These are phyloP conservation scores for Stagonosporopsis tanaceti DNA, from an alignment of 2,329 filamentous ascomycete species.

Conservation along the genomic window DNA sequence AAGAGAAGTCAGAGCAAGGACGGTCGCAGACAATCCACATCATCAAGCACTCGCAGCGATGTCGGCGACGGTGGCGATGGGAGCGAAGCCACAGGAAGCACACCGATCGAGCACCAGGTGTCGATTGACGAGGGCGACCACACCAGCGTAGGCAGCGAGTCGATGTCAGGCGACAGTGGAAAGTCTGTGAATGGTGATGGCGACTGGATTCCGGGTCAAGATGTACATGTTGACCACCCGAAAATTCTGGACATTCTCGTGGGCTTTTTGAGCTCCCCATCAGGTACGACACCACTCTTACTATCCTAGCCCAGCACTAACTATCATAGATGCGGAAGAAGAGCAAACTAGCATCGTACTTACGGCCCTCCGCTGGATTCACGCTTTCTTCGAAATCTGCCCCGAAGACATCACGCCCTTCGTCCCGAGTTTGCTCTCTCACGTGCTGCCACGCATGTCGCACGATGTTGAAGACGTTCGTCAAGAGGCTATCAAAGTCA, in stretches of 20 bases:
- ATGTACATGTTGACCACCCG: conserved; percentile 92
- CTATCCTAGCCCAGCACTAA: conserved; percentile 21
- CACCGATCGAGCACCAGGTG: conserved; percentile 50
- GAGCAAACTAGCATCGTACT: conserved; percentile 75
- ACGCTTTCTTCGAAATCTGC: conserved; percentile 95
- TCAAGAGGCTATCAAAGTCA: conserved; percentile 86
- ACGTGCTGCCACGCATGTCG: conserved; percentile 92
- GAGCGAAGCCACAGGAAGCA: conserved; percentile 67
- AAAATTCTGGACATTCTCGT: conserved; percentile 92
- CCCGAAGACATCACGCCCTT: conserved; percentile 96
- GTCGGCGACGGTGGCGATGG: conserved; percentile 15
- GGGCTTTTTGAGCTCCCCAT: conserved; percentile 82
- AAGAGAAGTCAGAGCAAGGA: conserved; percentile 72
- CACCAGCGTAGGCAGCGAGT: conserved; percentile 49
- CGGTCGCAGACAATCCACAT: conserved; percentile 74
- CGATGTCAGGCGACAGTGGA: conserved; percentile 46
- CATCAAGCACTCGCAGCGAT: conserved; percentile 59
- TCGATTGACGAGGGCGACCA: conserved; percentile 61
- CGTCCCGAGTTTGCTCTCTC: conserved; percentile 88
- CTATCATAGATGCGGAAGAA: conserved; percentile 69
- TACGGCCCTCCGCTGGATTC: conserved; percentile 92
- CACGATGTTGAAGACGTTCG: conserved; percentile 90
- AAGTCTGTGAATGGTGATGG: conserved; percentile 70
- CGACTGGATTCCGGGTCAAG: conserved; percentile 97
- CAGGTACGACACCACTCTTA: conserved; percentile 63